phyloP scores from a whole-genome alignment of 352 stramenopile genomes.

The Blastocystis sp. region DNA sequence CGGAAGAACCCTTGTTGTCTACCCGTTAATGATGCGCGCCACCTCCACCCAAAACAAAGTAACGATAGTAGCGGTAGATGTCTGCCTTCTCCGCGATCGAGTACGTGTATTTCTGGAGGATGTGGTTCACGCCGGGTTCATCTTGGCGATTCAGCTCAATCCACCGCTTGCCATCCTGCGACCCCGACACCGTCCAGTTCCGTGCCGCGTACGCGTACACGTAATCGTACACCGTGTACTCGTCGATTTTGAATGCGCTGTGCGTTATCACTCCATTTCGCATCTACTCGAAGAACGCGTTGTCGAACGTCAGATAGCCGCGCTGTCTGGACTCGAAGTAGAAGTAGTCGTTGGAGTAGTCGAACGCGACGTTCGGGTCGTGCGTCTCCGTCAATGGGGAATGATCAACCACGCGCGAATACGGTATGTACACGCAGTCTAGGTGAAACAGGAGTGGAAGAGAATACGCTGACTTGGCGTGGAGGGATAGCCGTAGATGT shows the following conservation, averaged over 20 bases:
- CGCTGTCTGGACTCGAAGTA: not conserved
- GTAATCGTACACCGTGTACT: conserved; percentile 40
- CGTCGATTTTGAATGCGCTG: conserved; percentile 11
- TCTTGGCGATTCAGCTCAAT: not conserved
- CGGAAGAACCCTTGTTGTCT: conserved; percentile 25
- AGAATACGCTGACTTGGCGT: not conserved
- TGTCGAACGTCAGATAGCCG: not conserved
- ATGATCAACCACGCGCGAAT: not conserved
- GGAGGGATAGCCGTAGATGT: conserved; percentile 52
- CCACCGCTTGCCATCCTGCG: conserved; percentile 7
- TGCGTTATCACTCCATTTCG: not conserved
- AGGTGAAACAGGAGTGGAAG: not conserved
- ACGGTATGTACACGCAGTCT: conserved; percentile 43
- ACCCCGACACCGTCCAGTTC: conserved; percentile 7
- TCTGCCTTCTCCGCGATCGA: not conserved
- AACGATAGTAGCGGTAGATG: not conserved
- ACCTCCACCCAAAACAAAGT: not conserved
- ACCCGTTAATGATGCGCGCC: not conserved
- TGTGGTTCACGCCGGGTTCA: not conserved
- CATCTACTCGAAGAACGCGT: conserved; percentile 44
- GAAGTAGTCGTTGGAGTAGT: conserved; percentile 64
- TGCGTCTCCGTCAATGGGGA: conserved; percentile 2
- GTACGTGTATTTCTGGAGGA: not conserved
- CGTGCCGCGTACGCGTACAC: conserved; percentile 5
- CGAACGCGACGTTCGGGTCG: not conserved